phyloP scores from a whole-genome alignment of 2,329 filamentous ascomycete species.

The Aspergillus costaricaensis region DNA sequence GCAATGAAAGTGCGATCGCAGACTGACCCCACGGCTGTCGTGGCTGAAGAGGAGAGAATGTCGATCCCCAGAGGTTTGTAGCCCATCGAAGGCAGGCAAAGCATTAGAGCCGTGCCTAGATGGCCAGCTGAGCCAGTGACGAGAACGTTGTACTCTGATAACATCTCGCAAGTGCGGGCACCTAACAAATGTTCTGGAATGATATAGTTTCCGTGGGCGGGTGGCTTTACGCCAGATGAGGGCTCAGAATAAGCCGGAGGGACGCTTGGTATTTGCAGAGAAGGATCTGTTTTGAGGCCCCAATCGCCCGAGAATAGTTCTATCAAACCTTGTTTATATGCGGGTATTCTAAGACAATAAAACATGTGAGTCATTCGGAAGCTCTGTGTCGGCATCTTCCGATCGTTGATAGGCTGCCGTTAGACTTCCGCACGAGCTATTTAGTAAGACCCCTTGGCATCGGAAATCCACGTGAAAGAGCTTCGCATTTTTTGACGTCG shows the following conservation, averaged over 20 bases:
- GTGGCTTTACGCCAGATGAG: neutral
- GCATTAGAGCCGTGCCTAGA: constrained; percentile 18
- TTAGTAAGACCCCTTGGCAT: too few species aligned
- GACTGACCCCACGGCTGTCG: neutral
- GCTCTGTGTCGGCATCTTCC: neutral
- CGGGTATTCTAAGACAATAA: neutral
- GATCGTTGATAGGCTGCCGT: neutral
- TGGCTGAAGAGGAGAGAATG: neutral
- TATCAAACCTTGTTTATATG: neutral
- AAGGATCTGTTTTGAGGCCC: neutral
- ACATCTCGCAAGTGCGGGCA: neutral
- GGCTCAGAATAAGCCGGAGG: neutral
- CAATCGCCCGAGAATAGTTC: neutral
- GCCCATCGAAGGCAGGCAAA: constrained; percentile 14
- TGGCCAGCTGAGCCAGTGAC: constrained; percentile 19
- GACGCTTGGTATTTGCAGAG: neutral
- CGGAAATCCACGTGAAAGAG: too few species aligned
- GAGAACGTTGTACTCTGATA: constrained; percentile 11
- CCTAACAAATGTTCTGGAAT: neutral
- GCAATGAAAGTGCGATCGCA: neutral
- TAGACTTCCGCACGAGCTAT: too few species aligned
- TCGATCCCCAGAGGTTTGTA: constrained; percentile 15
- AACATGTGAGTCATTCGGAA: neutral
- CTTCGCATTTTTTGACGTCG: too few species aligned
- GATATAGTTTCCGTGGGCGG: neutral